Base-by-base conservation (phyloP, 495 filamentous ascomycete genomes). In the Bacidia gigantensis region DNA sequence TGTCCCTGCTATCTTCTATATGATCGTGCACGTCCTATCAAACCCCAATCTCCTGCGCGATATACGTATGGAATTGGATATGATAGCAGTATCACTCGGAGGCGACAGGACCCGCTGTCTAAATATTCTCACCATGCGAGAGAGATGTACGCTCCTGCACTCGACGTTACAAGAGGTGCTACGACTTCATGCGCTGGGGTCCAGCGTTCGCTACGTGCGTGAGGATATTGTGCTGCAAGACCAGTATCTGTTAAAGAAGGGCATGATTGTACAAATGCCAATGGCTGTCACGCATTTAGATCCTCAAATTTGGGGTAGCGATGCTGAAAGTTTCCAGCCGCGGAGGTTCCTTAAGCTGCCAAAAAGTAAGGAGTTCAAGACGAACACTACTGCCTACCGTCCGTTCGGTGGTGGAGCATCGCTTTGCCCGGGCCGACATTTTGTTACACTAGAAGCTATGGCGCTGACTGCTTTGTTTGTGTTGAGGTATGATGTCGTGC, bases 1-100 rank as follows among this genome's bases (percentile, higher is more conserved):
- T 3, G 59, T 69, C 26, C 73, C 73, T 0, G 54, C 71, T n/a
- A 56, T 62, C 0, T 77, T 77, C 55, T 76, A 73, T 69, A 55
- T 68, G 21, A 53, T 77, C 1, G 66, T 68, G 29, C 65, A 69
- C 22, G 26, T 76, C 1, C 69, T 60, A 52, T 68, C 65, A 2
- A 57, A 71, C 26, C 65, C 67, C 0, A 49, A 59, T 1, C 59
- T 76, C 0, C 66, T 74, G 0, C 45, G 63, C 1, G 60, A 69
- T 11, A 57, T 72, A 14, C 63, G 71, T 0, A 35, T 64, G 1
- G 72, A 75, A 51, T 25, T 75, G 1, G 26, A 52, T 21, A 35
- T 23, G n/a, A 53, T 46, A 2, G 25, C 38, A 7, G 29, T 59
- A n/a, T n/a, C n/a, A n/a, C n/a, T n/a, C n/a, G n/a, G n/a, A n/a